Conservation (phyloP, 2,329 filamentous ascomycete species). For the Pezizomycotina sp. region DNA sequence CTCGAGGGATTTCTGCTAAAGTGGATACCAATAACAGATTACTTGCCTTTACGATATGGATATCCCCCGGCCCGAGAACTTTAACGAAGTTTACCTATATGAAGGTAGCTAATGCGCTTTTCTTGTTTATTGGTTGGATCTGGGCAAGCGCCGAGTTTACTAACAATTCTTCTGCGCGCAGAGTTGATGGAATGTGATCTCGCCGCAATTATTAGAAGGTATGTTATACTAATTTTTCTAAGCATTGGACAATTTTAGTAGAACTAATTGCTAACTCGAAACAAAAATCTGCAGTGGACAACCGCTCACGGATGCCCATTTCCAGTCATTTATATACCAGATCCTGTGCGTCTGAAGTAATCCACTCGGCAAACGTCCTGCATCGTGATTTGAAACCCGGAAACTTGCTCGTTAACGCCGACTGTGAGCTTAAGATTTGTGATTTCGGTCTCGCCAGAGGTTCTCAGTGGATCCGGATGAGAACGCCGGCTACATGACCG, state of each 20-base stretch:
- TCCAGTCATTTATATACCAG: slow-evolving; percentile 99
- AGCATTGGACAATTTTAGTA: background rate
- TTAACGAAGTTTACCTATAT: slow-evolving; percentile 98
- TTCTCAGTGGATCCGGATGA: slow-evolving; percentile 96
- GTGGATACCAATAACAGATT: slow-evolving; percentile 47
- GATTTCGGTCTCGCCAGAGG: slow-evolving; percentile 94
- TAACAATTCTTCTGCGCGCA: slow-evolving; percentile 31
- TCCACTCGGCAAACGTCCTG: slow-evolving; percentile 93
- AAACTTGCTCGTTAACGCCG: slow-evolving; percentile 92
- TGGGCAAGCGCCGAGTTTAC: slow-evolving; percentile 9
- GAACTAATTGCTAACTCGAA: slow-evolving; percentile 4
- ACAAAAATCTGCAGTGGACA: slow-evolving; percentile 49
- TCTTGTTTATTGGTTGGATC: slow-evolving; percentile 9
- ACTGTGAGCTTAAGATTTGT: slow-evolving; percentile 98
- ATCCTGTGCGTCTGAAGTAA: slow-evolving; percentile 98
- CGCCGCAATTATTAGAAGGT: slow-evolving; percentile 74
- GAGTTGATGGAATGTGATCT: slow-evolving; percentile 99
- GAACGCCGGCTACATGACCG: slow-evolving; percentile 98
- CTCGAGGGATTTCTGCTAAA: slow-evolving; percentile 10
- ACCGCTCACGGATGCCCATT: slow-evolving; percentile 92
- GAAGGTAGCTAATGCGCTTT: slow-evolving; percentile 47
- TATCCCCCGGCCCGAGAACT: slow-evolving; percentile 89
- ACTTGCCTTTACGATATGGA: slow-evolving; percentile 99
- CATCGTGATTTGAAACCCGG: slow-evolving; percentile 95
- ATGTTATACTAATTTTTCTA: slow-evolving; percentile 3